Conservation (phyloP, 1,284 basidiomycete species). For the Macrocystidia cucumis region DNA sequence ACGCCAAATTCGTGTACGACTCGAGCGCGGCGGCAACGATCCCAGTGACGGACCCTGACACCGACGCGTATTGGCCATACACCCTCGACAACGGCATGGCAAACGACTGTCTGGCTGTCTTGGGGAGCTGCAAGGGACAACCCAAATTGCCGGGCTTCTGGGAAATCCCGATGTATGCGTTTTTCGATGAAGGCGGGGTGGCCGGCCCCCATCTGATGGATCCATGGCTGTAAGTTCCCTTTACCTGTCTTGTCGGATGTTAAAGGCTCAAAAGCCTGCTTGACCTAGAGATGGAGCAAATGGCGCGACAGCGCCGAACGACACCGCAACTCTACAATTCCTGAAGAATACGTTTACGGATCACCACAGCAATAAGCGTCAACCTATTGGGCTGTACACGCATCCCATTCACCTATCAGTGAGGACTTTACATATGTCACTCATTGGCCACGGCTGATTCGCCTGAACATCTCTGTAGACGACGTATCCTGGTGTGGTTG, state of each 20-base stretch:
- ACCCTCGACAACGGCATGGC: conserved; percentile 71
- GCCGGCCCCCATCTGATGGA: conserved; percentile 71
- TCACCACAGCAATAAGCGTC: conserved; percentile 69
- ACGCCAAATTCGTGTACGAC: conserved; percentile 69
- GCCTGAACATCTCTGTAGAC: conserved; percentile 19
- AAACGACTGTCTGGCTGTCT: conserved; percentile 63
- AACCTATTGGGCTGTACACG: conserved; percentile 78
- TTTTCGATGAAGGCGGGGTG: conserved; percentile 57
- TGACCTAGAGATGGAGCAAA: conserved; percentile 43
- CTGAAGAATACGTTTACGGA: conserved; percentile 71
- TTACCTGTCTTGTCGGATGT: background rate
- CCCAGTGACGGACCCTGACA: conserved; percentile 59
- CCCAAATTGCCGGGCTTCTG: conserved; percentile 74
- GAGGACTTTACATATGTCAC: conserved; percentile 12
- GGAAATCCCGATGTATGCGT: conserved; percentile 79
- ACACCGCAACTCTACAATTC: conserved; percentile 60
- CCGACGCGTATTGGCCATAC: conserved; percentile 77
- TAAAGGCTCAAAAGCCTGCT: conserved; percentile 1
- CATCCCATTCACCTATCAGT: conserved; percentile 78
- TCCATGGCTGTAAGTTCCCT: conserved; percentile 62
- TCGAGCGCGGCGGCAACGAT: conserved; percentile 57
- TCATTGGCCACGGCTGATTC: background rate
- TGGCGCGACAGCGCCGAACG: conserved; percentile 39
- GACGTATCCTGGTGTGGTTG: conserved; percentile 49
- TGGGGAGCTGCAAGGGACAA: conserved; percentile 59